Evolutionary conservation across 2,329 filamentous ascomycete genomes (phyloP), one percentile per base, ranked within the genome.

Genomic region (Cladosporium sp.): DNA sequence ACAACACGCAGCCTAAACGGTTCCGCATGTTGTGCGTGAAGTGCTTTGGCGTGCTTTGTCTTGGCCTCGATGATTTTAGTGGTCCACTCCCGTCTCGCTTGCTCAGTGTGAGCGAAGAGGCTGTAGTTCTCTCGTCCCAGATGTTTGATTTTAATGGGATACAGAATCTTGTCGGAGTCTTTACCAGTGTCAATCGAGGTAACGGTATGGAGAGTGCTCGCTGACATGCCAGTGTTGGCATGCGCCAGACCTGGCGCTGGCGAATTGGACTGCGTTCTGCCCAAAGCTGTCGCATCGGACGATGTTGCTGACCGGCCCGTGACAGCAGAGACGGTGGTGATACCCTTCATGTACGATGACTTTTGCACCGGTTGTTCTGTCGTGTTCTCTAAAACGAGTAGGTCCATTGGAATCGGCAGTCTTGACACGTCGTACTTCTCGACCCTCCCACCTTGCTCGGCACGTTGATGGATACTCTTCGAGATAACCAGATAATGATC

Each of bases 401-500:
- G 77, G 60, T 95, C 91, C 92, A 99, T 99, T 0, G 93, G 93
- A 56, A 99, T 96, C 6, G 88, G 89, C 75, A 95, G 79, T 68
- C 95, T 91, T 1, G 91, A 96, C 27, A 99, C 92, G 68, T 99
- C 93, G 60, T 93, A 99, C 57, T 79, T 77, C 62, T 86, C 83
- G 61, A 88, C 89, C 70, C 86, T 93, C n/a, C 80, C 80, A 42
- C 80, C 82, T 39, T 83, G 79, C 39, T 84, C 81, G 61, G 90
- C 89, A 39, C 83, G 76, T 9, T 79, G 76, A 3, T 84, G 77
- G 7, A 89, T 78, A 1, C 61, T 62, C 73, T 99, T 99, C 34
- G 93, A 88, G 39, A 99, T 73, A 29, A 99, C 91, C 32, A 99
- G 79, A 68, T 96, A 99, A 70, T 99, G 91, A 63, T 99, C 95